Conservation (phyloP, 2,329 filamentous ascomycete species). For the Clarireedia monteithiana region DNA sequence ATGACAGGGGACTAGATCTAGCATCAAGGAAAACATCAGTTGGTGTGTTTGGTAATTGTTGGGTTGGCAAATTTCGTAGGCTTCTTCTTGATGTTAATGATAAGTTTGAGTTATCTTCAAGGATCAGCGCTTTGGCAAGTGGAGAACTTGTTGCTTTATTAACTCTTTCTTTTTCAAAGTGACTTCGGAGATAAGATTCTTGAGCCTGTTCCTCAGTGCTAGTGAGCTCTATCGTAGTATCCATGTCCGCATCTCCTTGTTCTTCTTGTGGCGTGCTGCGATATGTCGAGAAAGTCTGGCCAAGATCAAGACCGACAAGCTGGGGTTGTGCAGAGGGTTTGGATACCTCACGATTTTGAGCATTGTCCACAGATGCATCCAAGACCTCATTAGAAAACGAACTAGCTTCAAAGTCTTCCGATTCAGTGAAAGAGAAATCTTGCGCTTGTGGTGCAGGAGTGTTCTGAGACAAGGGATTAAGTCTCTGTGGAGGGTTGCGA, state of each 20-base stretch:
- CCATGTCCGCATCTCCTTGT: neutral
- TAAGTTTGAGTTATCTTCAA: neutral
- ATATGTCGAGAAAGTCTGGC: constrained; percentile 15
- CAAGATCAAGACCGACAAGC: constrained; percentile 10
- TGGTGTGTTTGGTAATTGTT: constrained; percentile 9
- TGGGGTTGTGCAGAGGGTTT: constrained; percentile 20
- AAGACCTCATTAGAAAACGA: constrained; percentile 14
- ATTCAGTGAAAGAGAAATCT: neutral
- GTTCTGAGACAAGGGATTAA: neutral
- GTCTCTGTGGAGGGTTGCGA: neutral
- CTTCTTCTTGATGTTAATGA: constrained; percentile 10
- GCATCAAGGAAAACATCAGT: constrained; percentile 38
- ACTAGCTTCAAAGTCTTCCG: constrained; percentile 26
- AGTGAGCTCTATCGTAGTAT: constrained; percentile 3
- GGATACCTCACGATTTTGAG: constrained; percentile 1
- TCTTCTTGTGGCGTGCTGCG: constrained; percentile 8
- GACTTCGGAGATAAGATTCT: neutral
- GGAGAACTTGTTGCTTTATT: neutral
- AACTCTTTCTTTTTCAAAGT: neutral
- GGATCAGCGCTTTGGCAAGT: neutral
- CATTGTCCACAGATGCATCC: neutral
- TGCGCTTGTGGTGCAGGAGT: neutral
- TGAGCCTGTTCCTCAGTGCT: constrained; percentile 6
- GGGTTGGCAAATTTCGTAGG: neutral
- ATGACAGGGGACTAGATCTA: constrained; percentile 35